These are phyloP conservation scores for Pleurozium schreberi DNA, from an alignment of 225 moss, liverwort and hornwort species.

Conservation along the genomic window DNA sequence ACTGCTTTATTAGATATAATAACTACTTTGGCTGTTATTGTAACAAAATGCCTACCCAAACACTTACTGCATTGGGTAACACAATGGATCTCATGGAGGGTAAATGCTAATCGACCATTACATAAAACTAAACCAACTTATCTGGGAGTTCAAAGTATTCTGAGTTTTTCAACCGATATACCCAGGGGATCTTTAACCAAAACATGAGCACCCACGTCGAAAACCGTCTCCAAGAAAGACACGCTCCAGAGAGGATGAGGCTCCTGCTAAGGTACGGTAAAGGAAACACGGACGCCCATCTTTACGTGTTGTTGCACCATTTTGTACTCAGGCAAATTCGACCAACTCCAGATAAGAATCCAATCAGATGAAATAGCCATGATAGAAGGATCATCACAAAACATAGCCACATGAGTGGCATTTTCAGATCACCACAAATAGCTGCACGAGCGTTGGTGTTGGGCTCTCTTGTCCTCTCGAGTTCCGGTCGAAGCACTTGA, in stretches of 20 bases:
- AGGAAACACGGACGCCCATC: background rate
- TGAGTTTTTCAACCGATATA: background rate
- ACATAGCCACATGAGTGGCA: background rate
- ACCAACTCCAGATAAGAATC: background rate
- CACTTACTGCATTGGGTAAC: background rate
- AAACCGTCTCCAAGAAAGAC: background rate
- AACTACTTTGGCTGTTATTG: slow-evolving; percentile 1
- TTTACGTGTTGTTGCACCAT: background rate
- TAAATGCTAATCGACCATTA: background rate
- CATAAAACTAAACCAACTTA: background rate
- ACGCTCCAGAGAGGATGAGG: background rate
- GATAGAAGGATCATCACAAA: slow-evolving; percentile 1
- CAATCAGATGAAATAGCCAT: background rate
- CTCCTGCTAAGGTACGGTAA: slow-evolving; percentile 1
- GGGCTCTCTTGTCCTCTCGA: background rate
- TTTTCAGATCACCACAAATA: slow-evolving; percentile 9
- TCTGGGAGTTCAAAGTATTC: background rate
- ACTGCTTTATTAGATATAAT: background rate
- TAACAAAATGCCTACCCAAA: slow-evolving; percentile 14
- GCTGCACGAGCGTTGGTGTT: background rate
- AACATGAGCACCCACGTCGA: background rate
- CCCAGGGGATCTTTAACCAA: background rate
- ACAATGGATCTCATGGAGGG: slow-evolving; percentile 1
- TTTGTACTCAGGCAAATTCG: background rate
- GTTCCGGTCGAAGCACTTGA: background rate